Evolutionary conservation across 495 filamentous ascomycete species (phyloP), one percentile per base, ranked within the genome.

Genomic region (Trichoderma erinaceum): DNA sequence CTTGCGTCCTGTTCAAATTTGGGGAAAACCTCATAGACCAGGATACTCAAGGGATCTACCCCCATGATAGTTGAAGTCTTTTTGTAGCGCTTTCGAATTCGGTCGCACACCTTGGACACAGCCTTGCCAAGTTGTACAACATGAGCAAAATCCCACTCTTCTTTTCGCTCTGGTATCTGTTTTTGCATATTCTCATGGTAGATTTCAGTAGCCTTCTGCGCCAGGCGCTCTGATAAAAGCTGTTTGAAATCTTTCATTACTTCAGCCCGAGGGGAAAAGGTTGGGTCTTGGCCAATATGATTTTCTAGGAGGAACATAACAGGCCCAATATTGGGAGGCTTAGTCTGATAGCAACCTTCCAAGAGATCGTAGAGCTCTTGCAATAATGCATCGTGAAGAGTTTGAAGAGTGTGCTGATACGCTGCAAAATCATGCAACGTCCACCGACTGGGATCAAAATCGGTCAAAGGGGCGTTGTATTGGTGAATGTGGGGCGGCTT

Each of bases 1-100:
- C 89, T 82, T 44, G 90, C 89, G 78, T 98, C 94, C 68, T 92
- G 86, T 23, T 93, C 93, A 74, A 96, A 97, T 68, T 89, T 87
- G 3, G 94, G 96, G 65, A 97, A 89, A 61, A 94, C 87, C 46
- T 90, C 90, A 70, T 89, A 86, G 21, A 97, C 88, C 25, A 97
- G 80, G 16, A 92, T 90, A 56, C 83, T 86, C 70, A 93, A 84
- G 7, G 93, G 94, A 69, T 91, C 92, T 21, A 95, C 92, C 21
- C 92, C 93, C 89, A 97, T 89, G 67, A 98, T 88, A 63, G 91
- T 89, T 1, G 92, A 92, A 69, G 90, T 96, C 69, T 90, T 93
- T 68, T 86, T 84, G 77, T 94, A 99, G 27, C 96, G 87, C 77
- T 97, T 98, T 78, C 92, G 88, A 69, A 97, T 94, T 76, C 87